Percentiles rank a stretch among this genome's conserved stretches.
These are phyloP conservation scores for Kwoniella sp. DNA, from an alignment of 768 basidiomycete genomes.

Conservation along the genomic window DNA sequence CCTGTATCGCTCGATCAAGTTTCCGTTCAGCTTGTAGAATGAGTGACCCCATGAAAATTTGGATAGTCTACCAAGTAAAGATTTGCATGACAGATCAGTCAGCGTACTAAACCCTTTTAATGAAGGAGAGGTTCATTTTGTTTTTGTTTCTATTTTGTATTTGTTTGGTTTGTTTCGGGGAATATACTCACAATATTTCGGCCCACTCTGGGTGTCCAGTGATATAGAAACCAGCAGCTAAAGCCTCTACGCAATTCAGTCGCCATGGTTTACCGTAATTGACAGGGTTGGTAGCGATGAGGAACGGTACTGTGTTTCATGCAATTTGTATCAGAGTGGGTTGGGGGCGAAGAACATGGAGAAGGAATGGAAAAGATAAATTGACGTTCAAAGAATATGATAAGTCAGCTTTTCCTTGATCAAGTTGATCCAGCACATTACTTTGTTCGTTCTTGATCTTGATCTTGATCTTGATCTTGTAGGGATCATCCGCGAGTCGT, in stretches of 20 bases:
- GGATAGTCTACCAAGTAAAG: slow-evolving; percentile 57
- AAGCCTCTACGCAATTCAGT: slow-evolving; percentile 83
- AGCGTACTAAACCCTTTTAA: too few relatives aligned
- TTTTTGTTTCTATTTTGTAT: too few relatives aligned
- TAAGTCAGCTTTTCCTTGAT: too few relatives aligned
- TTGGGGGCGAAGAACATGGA: too few relatives aligned
- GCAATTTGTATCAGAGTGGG: not conserved
- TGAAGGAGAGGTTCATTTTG: not conserved
- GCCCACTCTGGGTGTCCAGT: slow-evolving; percentile 82
- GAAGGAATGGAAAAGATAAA: too few relatives aligned
- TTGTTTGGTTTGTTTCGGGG: too few relatives aligned
- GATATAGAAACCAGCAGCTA: slow-evolving; percentile 93
- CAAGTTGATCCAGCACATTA: too few relatives aligned
- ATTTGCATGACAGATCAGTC: too few relatives aligned
- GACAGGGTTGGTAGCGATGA: slow-evolving; percentile 91
- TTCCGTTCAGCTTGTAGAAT: slow-evolving; percentile 79
- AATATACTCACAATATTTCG: slow-evolving; percentile 62
- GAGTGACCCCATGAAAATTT: slow-evolving; percentile 90
- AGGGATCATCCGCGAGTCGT: too few relatives aligned
- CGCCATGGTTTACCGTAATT: slow-evolving; percentile 98
- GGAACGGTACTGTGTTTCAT: slow-evolving; percentile 76
- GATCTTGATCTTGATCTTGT: too few relatives aligned
- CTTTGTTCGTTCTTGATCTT: too few relatives aligned
- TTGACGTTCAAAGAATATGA: too few relatives aligned
- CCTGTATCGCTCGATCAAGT: slow-evolving; percentile 73